These are phyloP conservation scores for Paramyrothecium roridum DNA, from an alignment of 2,329 filamentous ascomycete genomes.

Conservation along the genomic window DNA sequence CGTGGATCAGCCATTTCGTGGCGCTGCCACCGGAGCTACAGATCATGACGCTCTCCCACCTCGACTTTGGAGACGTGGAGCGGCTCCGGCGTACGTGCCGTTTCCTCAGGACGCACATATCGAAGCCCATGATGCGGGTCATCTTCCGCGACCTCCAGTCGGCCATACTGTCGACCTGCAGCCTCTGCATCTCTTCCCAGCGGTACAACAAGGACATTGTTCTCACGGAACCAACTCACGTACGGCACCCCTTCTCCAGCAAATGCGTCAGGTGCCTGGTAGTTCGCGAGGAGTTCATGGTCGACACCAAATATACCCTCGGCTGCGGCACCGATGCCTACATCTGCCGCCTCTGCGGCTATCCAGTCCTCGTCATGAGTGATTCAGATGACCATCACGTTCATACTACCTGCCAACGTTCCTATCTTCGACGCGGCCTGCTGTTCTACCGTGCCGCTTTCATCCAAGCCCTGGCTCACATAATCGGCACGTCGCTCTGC, in stretches of 20 bases:
- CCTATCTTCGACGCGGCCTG: slow-evolving; percentile 33
- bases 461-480: slow-evolving; percentile 30
- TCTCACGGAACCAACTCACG: slow-evolving; percentile 21
- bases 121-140: slow-evolving; percentile 27
- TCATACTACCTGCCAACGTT: slow-evolving; percentile 33
- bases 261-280: slow-evolving; percentile 37
- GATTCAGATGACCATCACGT: slow-evolving; percentile 35
- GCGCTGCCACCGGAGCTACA: slow-evolving; percentile 39
- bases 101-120: slow-evolving; percentile 30
- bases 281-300: slow-evolving; percentile 26
- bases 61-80: slow-evolving; percentile 40
- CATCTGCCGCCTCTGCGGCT: slow-evolving; percentile 43
- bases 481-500: slow-evolving; percentile 32
- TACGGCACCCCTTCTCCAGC: slow-evolving; percentile 33
- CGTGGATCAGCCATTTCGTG: slow-evolving; percentile 16
- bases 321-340: slow-evolving; percentile 29
- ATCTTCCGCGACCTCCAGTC: slow-evolving; percentile 30
- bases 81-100: slow-evolving; percentile 37
- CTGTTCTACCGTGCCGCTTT: slow-evolving; percentile 34
- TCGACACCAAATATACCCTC: slow-evolving; percentile 34
- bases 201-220: slow-evolving; percentile 27
- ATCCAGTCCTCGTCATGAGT: slow-evolving; percentile 26
- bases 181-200: slow-evolving; percentile 32
- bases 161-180: slow-evolving; percentile 35
- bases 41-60: slow-evolving; percentile 33